Conservation (phyloP, 2,329 filamentous ascomycete species). For the Ilyonectria robusta region DNA sequence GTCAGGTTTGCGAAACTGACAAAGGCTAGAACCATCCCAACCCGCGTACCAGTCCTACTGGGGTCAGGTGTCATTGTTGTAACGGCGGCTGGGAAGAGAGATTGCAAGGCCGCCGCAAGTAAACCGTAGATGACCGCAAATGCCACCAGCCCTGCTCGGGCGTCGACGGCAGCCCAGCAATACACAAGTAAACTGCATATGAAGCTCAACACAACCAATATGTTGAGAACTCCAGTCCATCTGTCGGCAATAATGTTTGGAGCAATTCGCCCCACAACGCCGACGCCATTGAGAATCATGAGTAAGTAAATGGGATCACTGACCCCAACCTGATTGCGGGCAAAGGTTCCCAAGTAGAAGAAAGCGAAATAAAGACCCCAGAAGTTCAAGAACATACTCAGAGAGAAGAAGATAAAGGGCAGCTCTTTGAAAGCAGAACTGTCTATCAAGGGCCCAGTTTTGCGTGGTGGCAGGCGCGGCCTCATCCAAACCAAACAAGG, state of each 20-base stretch:
- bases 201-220: constrained; percentile 58
- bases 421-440: constrained; percentile 58
- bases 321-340: constrained; percentile 50
- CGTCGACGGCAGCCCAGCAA: constrained; percentile 49
- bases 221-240: constrained; percentile 66
- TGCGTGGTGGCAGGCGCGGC: constrained; percentile 57
- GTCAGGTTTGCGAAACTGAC: constrained; percentile 50
- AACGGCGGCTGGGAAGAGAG: constrained; percentile 65
- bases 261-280: constrained; percentile 63
- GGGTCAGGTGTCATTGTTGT: constrained; percentile 56
- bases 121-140: constrained; percentile 63
- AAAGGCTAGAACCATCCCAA: constrained; percentile 55
- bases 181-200: constrained; percentile 44
- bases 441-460: constrained; percentile 59
- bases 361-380: constrained; percentile 59
- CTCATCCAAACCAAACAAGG: constrained; percentile 56
- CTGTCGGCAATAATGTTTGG: constrained; percentile 64
- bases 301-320: constrained; percentile 42
- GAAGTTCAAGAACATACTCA: constrained; percentile 54
- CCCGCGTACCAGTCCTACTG: constrained; percentile 50
- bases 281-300: constrained; percentile 68
- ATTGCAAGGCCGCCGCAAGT: constrained; percentile 63
- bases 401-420: constrained; percentile 53
- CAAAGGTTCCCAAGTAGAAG: constrained; percentile 66
- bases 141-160: constrained; percentile 43